A percentile compares a stretch with the other conserved stretches of the same genome.
These are phyloP conservation scores for Collybia sp. DNA, from an alignment of 768 basidiomycete species.

Conservation along the genomic window DNA sequence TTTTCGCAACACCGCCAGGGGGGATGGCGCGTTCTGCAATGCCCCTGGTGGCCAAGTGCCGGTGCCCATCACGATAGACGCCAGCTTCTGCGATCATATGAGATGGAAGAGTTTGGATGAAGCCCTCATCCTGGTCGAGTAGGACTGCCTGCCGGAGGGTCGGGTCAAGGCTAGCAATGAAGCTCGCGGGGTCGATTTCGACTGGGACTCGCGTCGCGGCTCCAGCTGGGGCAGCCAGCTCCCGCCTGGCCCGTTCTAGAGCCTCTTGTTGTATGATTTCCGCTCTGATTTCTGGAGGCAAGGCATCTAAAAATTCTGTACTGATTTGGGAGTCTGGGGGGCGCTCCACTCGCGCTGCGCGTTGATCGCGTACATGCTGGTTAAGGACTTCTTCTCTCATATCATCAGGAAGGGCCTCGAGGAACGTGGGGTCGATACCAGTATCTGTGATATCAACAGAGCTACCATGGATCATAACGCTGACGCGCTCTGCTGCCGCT, in stretches of 20 bases:
- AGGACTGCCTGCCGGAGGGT: constrained; percentile 87
- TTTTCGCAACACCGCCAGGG: constrained; percentile 33
- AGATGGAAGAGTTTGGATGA: constrained; percentile 76
- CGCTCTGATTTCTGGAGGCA: constrained; percentile 94
- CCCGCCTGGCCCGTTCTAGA: constrained; percentile 64
- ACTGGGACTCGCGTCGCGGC: constrained; percentile 50
- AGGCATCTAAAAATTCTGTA: constrained; percentile 90
- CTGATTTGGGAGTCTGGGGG: constrained; percentile 87
- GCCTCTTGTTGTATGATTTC: constrained; percentile 97
- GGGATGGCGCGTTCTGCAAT: constrained; percentile 23
- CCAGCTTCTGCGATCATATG: constrained; percentile 86
- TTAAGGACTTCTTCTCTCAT: constrained; percentile 98
- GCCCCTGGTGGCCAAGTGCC: constrained; percentile 24
- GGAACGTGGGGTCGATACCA: constrained; percentile 96
- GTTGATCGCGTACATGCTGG: constrained; percentile 92
- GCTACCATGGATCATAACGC: constrained; percentile 88
- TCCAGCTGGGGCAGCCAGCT: constrained; percentile 29
- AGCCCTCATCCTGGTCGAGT: constrained; percentile 82
- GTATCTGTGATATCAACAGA: constrained; percentile 97
- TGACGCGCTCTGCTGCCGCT: constrained; percentile 58
- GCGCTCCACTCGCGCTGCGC: constrained; percentile 68
- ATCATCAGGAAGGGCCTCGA: constrained; percentile 96
- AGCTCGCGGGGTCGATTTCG: constrained; percentile 85
- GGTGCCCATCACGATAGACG: constrained; percentile 55
- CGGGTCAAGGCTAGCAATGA: constrained; percentile 90